These are phyloP conservation scores for Fusarium concolor DNA, from an alignment of 2,329 filamentous ascomycete species.

Conservation along the genomic window DNA sequence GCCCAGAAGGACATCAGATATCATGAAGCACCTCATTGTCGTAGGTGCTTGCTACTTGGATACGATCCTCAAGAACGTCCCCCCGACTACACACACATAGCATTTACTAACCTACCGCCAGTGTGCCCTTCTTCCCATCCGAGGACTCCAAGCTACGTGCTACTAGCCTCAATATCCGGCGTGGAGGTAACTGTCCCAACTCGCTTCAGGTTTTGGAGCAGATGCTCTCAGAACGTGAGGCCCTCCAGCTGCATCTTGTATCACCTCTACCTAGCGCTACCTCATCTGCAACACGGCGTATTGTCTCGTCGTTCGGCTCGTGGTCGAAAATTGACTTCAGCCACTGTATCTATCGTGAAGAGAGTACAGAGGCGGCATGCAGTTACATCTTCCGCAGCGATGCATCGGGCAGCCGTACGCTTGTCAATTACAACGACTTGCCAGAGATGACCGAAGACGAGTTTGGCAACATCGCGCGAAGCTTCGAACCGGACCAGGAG, in stretches of 20 bases:
- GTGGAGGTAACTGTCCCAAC: slow-evolving; percentile 80
- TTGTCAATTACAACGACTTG: slow-evolving; percentile 76
- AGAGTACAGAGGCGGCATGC: slow-evolving; percentile 68
- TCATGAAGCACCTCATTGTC: slow-evolving; percentile 69
- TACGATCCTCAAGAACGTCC: slow-evolving; percentile 72
- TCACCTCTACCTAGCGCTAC: slow-evolving; percentile 64
- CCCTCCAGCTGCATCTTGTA: slow-evolving; percentile 58
- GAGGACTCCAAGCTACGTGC: slow-evolving; percentile 82
- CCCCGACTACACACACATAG: slow-evolving; percentile 4
- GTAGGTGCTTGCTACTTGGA: slow-evolving; percentile 78
- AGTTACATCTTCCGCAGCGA: slow-evolving; percentile 76
- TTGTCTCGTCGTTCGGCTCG: slow-evolving; percentile 66
- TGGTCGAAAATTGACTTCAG: slow-evolving; percentile 59
- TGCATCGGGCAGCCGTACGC: slow-evolving; percentile 70
- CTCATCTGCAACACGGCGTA: slow-evolving; percentile 63
- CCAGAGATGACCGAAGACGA: slow-evolving; percentile 74
- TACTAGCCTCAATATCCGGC: slow-evolving; percentile 65
- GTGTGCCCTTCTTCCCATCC: slow-evolving; percentile 72
- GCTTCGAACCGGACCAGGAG: slow-evolving; percentile 51
- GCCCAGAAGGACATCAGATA: slow-evolving; percentile 1
- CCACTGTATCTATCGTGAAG: slow-evolving; percentile 70
- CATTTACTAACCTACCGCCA: slow-evolving; percentile 50
- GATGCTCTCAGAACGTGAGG: slow-evolving; percentile 55
- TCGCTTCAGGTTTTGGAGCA: slow-evolving; percentile 77
- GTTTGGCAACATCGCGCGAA: slow-evolving; percentile 61